phyloP scores from a whole-genome alignment of 148 eudicot species.

The Suaeda aralocaspica region DNA sequence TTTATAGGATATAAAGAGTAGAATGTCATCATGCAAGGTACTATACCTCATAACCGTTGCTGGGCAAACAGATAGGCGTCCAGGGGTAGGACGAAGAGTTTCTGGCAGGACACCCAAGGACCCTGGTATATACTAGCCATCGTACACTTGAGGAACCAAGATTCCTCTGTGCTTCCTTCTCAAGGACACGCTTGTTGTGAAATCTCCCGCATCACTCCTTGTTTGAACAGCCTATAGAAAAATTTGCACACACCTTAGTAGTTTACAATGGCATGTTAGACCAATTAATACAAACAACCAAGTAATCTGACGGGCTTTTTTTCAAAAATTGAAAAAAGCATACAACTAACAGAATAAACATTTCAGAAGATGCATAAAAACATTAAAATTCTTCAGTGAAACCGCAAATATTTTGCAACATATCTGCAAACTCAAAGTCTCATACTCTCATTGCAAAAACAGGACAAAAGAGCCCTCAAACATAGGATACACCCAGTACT shows the following conservation, averaged over 20 bases:
- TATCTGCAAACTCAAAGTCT: no score
- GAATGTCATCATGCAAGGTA: neutral
- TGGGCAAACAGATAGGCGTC: constrained; percentile 82
- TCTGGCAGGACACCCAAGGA: constrained; percentile 70
- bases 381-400: neutral
- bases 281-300: neutral
- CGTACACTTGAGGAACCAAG: constrained; percentile 65
- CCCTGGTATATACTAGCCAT: constrained; percentile 72
- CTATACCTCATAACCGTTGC: constrained; percentile 88
- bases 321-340: neutral
- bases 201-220: constrained; percentile 81
- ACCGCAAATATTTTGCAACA: neutral
- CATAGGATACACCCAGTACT: neutral
- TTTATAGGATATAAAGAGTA: neutral
- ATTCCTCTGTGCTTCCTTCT: constrained; percentile 75
- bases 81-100: constrained; percentile 90
- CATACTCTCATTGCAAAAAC: no score
- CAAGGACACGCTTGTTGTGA: constrained; percentile 66
- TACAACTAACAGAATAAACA: neutral
- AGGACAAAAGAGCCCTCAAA: neutral
- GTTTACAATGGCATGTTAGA: neutral
- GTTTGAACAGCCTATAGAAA: constrained; percentile 71
- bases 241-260: constrained; percentile 13
- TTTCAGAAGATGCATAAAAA: neutral
- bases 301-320: neutral